Percentiles rank a stretch among this genome's conserved stretches.
These are phyloP conservation scores for Eimeria nieschulzi DNA, from an alignment of 169 alveolate genomes.

Conservation along the genomic window DNA sequence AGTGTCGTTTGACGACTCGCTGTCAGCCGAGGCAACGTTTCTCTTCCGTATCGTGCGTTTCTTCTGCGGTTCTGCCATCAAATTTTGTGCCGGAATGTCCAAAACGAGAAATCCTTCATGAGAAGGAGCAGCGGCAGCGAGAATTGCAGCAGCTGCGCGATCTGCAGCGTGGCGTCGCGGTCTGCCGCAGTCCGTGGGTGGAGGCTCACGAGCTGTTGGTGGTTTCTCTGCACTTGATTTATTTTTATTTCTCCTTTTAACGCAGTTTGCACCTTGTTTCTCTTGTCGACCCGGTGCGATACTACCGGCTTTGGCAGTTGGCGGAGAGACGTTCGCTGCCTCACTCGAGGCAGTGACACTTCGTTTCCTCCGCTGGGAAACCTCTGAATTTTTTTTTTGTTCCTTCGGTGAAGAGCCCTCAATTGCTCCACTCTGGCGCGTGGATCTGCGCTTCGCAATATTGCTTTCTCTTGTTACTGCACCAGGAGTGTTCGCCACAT, in stretches of 20 bases:
- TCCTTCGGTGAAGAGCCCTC: not conserved
- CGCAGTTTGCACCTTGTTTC: too few relatives aligned
- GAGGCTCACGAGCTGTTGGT: not conserved
- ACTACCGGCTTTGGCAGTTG: too few relatives aligned
- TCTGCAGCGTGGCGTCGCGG: conserved; percentile 31
- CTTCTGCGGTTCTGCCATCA: not conserved
- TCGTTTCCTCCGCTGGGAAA: not conserved
- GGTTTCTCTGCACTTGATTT: not conserved
- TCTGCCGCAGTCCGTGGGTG: conserved; percentile 18
- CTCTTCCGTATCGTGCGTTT: not conserved
- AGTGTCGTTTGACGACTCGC: not conserved
- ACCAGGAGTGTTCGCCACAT: too few relatives aligned
- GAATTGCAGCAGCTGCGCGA: conserved; percentile 11
- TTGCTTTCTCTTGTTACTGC: not conserved
- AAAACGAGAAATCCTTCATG: not conserved
- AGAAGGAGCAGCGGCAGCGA: conserved; percentile 7
- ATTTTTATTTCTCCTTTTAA: not conserved
- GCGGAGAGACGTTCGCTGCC: too few relatives aligned
- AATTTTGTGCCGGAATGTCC: not conserved
- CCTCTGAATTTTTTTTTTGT: too few relatives aligned
- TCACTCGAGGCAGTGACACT: not conserved
- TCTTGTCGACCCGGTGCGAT: too few relatives aligned
- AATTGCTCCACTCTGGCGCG: not conserved
- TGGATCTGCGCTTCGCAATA: not conserved
- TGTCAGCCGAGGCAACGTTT: not conserved